Percentiles rank a stretch among this genome's conserved stretches.
Conservation (phyloP, 805 yeast genomes). For the Monosporozyma servazzii region DNA sequence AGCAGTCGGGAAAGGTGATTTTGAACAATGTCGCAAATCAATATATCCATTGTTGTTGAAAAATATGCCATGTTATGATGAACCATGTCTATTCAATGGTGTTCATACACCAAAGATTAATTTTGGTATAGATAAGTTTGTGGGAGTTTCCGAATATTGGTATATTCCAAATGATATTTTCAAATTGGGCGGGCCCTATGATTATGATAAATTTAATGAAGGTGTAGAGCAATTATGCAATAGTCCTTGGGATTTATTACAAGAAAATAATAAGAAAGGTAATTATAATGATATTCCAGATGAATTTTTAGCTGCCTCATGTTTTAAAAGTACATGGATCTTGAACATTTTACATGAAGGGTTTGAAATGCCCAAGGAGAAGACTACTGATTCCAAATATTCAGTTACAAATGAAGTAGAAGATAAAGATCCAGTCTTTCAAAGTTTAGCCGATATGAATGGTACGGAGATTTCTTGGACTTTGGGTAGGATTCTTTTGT, state of each 20-base stretch:
- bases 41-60: slow-evolving; percentile 72
- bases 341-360: slow-evolving; percentile 86
- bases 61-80: slow-evolving; percentile 72
- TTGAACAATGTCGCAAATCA: slow-evolving; percentile 58
- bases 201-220: slow-evolving; percentile 57
- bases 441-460: slow-evolving; percentile 68
- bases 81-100: slow-evolving; percentile 90
- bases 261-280: slow-evolving; percentile 42
- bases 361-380: slow-evolving; percentile 60
- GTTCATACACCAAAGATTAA: slow-evolving; percentile 88
- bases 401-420: slow-evolving; percentile 8
- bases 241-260: slow-evolving; percentile 57
- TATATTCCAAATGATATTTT: slow-evolving; percentile 91
- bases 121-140: slow-evolving; percentile 68
- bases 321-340: slow-evolving; percentile 95
- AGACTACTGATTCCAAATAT: neutral
- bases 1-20: slow-evolving; percentile 70
- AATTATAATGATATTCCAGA: slow-evolving; percentile 48
- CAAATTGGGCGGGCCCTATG: slow-evolving; percentile 80
- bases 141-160: slow-evolving; percentile 96
- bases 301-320: slow-evolving; percentile 59
- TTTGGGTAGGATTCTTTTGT: slow-evolving; percentile 73
- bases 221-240: slow-evolving; percentile 67
- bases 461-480: slow-evolving; percentile 95
- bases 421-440: slow-evolving; percentile 49